Conservation (phyloP, 306 rosid genomes). For the Trifolium fragiferum region DNA sequence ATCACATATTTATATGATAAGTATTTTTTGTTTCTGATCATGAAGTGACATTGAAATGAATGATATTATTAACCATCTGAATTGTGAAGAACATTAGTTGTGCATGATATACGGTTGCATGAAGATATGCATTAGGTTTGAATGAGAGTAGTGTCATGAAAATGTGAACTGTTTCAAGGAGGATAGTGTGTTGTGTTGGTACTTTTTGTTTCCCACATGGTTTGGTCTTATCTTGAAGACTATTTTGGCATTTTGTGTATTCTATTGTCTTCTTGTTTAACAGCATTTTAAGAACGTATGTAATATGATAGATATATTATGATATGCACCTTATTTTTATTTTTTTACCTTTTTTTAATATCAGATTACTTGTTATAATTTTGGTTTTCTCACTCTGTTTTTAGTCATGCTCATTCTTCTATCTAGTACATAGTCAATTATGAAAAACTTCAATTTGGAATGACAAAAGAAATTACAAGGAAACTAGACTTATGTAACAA, state of each 20-base stretch:
- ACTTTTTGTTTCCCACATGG: not conserved
- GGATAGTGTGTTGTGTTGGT: not conserved
- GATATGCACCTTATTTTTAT: not conserved
- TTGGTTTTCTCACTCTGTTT: too few species aligned
- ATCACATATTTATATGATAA: too few species aligned
- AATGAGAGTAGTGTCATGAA: not conserved
- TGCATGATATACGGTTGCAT: not conserved
- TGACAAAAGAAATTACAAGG: not conserved
- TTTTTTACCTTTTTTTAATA: not conserved
- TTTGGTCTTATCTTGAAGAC: not conserved
- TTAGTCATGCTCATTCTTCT: too few species aligned
- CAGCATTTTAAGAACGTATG: not conserved
- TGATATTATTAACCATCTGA: not conserved
- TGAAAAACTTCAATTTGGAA: not conserved
- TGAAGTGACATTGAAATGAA: not conserved
- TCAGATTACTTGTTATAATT: not conserved
- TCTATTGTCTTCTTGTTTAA: not conserved
- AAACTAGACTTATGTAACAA: constrained; percentile 45
- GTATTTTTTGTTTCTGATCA: not conserved
- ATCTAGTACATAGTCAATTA: too few species aligned
- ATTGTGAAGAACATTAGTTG: not conserved
- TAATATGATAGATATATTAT: not conserved
- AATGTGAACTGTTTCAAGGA: not conserved
- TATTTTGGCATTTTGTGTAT: not conserved
- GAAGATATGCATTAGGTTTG: not conserved